A percentile compares a stretch with the other conserved stretches of the same genome.
These are phyloP conservation scores for Orbilia quercus DNA, from an alignment of 2,329 filamentous ascomycete genomes.

Conservation along the genomic window DNA sequence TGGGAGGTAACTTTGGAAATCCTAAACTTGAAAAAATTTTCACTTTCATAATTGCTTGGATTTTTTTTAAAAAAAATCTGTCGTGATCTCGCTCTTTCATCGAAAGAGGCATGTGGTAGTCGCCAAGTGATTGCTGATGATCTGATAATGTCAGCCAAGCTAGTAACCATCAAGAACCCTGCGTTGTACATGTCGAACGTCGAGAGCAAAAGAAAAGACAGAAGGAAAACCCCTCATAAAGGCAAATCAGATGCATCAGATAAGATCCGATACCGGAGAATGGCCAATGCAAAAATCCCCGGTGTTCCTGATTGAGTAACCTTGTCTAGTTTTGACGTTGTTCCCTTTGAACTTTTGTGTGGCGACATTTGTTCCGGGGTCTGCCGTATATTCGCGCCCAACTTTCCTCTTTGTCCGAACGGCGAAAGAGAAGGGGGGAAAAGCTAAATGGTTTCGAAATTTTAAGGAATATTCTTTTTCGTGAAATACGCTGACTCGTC, in stretches of 20 bases:
- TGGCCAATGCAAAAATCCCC: slow-evolving; percentile 32
- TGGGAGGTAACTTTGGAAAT: slow-evolving; percentile 38
- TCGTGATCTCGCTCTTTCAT: slow-evolving; percentile 23
- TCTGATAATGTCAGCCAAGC: slow-evolving; percentile 56
- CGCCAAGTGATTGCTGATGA: slow-evolving; percentile 52
- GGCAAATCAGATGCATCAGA: slow-evolving; percentile 56
- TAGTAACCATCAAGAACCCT: slow-evolving; percentile 13
- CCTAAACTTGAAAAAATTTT: slow-evolving; percentile 40
- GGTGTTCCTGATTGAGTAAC: slow-evolving; percentile 48
- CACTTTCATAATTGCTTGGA: slow-evolving; percentile 22
- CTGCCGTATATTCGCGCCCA: slow-evolving; percentile 21
- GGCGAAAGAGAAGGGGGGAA: slow-evolving; percentile 30
- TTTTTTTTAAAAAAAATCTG: too few relatives aligned
- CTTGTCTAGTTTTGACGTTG: slow-evolving; percentile 48
- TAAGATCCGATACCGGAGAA: slow-evolving; percentile 57
- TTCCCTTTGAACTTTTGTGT: slow-evolving; percentile 18
- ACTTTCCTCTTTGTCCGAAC: slow-evolving; percentile 40
- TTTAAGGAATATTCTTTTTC: not conserved
- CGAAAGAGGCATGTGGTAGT: slow-evolving; percentile 50
- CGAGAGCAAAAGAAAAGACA: slow-evolving; percentile 1
- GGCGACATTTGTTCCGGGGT: slow-evolving; percentile 30
- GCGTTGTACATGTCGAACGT: not conserved
- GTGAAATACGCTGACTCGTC: not conserved
- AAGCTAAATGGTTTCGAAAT: slow-evolving; percentile 14
- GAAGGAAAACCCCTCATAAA: slow-evolving; percentile 13